Base-by-base conservation (phyloP, 2,329 filamentous ascomycete species). In the Fusarium sp. region DNA sequence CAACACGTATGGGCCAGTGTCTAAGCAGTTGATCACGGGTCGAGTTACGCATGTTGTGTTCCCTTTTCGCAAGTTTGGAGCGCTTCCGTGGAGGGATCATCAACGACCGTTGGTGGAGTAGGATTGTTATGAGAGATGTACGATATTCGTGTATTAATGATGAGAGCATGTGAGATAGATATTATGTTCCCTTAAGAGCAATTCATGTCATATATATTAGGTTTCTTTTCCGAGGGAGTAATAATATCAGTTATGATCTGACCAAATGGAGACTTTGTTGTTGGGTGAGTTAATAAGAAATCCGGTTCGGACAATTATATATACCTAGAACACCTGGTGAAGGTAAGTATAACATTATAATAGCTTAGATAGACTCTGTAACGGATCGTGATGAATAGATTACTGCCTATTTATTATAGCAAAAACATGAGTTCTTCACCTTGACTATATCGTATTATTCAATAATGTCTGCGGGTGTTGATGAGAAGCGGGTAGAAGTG, bases 1-100 rank as follows among this genome's bases (percentile, higher is more conserved):
- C 78, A 97, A 97, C 79, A 88, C 88, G 14, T 97, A 96, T 77
- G 96, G 96, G 1, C 93, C 96, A 6, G 88, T 96, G 46, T 91
- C 91, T 23, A 88, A 87, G 67, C 87, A 86, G 54, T 77, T 98
- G 66, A 86, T 98, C 34, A 88, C 89, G 36, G 94, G 94, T 1
- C 89, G 85, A 72, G 88, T 94, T 20, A 87, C 89, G 14, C 88
- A 89, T 76, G 85, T 96, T 30, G 75, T 97, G 55, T 91, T 88
- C 80, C 93, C 93, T 4, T 85, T 84, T 68, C 80, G 81, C 59
- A 86, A 87, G 78, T 83, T 85, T 71, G 87, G 88, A 12, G 77
- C 78, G 23, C 81, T 91, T 24, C 78, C 77, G 73, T 89, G 86
- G 85, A 84, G 84, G 81, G 85, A 89, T 70, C 81, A 85, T 67